Evolutionary conservation across 177 flowering plant species (phyloP), one percentile per base, ranked within the genome.

Genomic region (Vitis hybrid): DNA sequence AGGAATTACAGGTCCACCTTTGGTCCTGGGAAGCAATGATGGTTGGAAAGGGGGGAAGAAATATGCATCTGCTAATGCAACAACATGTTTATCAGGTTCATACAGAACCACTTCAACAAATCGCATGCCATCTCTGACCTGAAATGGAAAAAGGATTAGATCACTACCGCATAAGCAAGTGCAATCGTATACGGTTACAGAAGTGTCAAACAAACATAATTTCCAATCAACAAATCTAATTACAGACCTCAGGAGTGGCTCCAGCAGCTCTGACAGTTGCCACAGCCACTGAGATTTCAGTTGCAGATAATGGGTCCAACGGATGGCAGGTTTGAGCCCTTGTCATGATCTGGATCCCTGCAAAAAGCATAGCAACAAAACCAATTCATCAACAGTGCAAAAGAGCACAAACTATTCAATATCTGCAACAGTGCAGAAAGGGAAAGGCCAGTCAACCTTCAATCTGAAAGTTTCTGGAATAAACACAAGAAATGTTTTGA

Each of bases 11-110:
- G 97, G 87, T 49, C 95, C 98, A 59, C 97, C 95, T 82, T 92
- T 95, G 33, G 90, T 87, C 75, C 87, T 92, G 11, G 91, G 90
- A 78, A 94, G 85, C 66, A 96, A 77, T 4, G 98, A 94, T 52
- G 99, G 95, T 77, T 94, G 99, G 78, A 96, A 96, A 57, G 99
- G 99, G 17, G 99, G 97, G 74, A 94, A 96, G 85, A 94, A 96
- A 75, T 96, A 94, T n/a, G 99, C 97, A 85, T 96, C 98, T 53
- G 99, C 99, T 76, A 96, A 67, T 69, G 98, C 98, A 74, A 96
- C 97, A 62, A 96, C 92, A 69, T 85, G 82, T 75, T 94, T 96
- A 10, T 90, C 95, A 55, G 99, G 98, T 73, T 96, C 99, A 65
- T 77, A 69, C 59, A 92, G 79, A 69, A 84, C 94, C 68, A 89